Evolutionary conservation across 495 filamentous ascomycete genomes (phyloP), one percentile per base, ranked within the genome.

Genomic region (Penicillium roqueforti): DNA sequence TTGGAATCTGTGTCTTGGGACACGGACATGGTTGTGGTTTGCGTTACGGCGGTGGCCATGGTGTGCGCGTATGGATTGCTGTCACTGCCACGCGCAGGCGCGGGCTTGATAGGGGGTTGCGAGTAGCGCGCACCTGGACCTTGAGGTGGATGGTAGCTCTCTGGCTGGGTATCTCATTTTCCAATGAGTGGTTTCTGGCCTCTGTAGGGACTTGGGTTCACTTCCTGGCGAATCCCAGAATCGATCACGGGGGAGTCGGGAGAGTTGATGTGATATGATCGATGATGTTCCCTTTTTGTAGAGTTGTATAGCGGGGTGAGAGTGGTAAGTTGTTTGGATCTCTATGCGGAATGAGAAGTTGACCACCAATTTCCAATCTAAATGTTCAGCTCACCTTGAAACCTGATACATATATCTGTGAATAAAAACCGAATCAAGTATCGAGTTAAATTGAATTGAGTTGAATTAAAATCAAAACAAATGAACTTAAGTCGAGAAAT

Each of bases 161-260:
- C 48, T 54, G 42, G 51, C 41, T 72, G 55, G 60, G 57, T 56
- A 47, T 68, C 48, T 67, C 74, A 76, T 76, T 68, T 62, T 76
- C 61, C 60, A 65, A 58, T 63, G 25, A 29, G 26, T 45, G 25
- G 8, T 31, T 13, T 20, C 42, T 45, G 28, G 42, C 42, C 42
- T 45, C 26, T 29, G 9, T 18, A 19, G 42, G 42, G 42, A 29
- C 42, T 45, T 45, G 25, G 9, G 16, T 19, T 29, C 16, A 9
- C n/a, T n/a, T 19, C 19, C 25, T 16, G 42, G 42, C 14, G 9
- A 53, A 32, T 36, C 16, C 11, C 20, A 20, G 47, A 7, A 3
- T 49, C 22, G 32, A 19, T 49, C 31, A 47, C 19, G 32, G 20
- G 46, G 26, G 9, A 42, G 39, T 19, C 23, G 2, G 37, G 37